Evolutionary conservation across 805 yeast genomes (phyloP), one percentile per base, ranked within the genome.

Genomic region (Ogataea methanolica): DNA sequence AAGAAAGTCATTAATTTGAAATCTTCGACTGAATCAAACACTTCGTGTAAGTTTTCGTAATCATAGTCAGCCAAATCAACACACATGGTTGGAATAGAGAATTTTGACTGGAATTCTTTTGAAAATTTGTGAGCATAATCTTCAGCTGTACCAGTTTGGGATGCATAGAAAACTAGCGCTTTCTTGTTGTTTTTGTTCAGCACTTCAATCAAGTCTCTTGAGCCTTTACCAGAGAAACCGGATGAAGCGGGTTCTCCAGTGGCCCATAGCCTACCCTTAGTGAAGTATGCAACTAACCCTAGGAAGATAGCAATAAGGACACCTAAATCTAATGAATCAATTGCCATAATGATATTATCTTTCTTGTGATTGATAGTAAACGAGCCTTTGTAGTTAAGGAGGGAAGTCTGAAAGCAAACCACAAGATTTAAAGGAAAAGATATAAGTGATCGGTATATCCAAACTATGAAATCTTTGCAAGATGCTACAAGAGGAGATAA

Each of bases 101-200:
- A 91, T 64, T 85, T 79, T 26, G 95, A 74, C 57, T 82, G 80
- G 59, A 92, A 80, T 65, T 94, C 99, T 63, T 91, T 90, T 42
- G 96, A 82, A 57, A 90, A 83, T 63, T 92, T 88, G 57, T 85
- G 79, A 17, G 97, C 96, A 60, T 90, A 92, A 62, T 94, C 99
- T 70, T 94, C 99, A 39, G 98, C 96, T 16, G 99, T 94, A 54
- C 99, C 99, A 5, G 99, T 94, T 70, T 94, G 99, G 14, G 98
- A 91, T 16, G 96, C 98, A 64, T 78, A 94, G 51, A 94, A 77
- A 3, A 94, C 84, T 39, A 90, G 71, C 35, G 87, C 85, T 54
- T 85, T 84, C 69, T 92, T 91, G 51, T 78, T 75, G 58, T 82
- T 82, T 36, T 71, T 70, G 43, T 71, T 70, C 56, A 92, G 65